Base-by-base conservation (phyloP, 169 alveolate species). In the Babesia gibsoni region DNA sequence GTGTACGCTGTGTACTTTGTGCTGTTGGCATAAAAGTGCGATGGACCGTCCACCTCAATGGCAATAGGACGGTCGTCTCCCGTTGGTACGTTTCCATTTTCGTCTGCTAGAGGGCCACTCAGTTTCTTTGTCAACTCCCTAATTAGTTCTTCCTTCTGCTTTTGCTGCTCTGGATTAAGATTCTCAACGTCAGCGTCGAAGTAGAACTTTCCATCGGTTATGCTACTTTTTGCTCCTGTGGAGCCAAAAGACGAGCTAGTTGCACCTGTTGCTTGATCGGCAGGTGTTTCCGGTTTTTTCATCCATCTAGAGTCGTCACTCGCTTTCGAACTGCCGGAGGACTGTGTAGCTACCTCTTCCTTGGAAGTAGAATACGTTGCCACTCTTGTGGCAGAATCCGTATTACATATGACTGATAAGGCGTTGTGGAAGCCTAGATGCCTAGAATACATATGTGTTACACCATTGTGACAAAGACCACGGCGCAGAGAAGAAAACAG, bases 11-110 rank as follows among this genome's bases (percentile, higher is more conserved):
- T 89, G 81, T 93, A 89, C 45, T 90, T 80, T 14, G 89, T 84
- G 54, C 94, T 91, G 80, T 92, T 91, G 27, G 96, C 94, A 45
- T 93, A 93, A 59, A 93, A 93, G 73, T 93, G 97, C 23, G 94
- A 84, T 0, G 97, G 97, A n/a, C 97, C 97, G 64, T 93, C 97
- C 30, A 93, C 97, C 53, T 93, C 97, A 30, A 93, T 93, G 27
- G 88, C 88, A 27, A 79, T 79, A 20, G 88, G 88, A 4, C 88
- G 45, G 36, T 79, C 69, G 41, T 79, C 88, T 0, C 88, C 88
- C 4, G 70, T 65, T 23, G 88, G 88, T 20, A 79, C 57, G 25
- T 57, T 59, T 22, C 88, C 88, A 18, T 79, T 42, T 39, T 79
- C 88, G 45, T 79, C 88, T 4, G 88, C 88, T 4, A 79, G 43